Percentiles rank a stretch among this genome's conserved stretches.
phyloP scores from a whole-genome alignment of 176 grass and related monocot species.

The Typha latifolia region DNA sequence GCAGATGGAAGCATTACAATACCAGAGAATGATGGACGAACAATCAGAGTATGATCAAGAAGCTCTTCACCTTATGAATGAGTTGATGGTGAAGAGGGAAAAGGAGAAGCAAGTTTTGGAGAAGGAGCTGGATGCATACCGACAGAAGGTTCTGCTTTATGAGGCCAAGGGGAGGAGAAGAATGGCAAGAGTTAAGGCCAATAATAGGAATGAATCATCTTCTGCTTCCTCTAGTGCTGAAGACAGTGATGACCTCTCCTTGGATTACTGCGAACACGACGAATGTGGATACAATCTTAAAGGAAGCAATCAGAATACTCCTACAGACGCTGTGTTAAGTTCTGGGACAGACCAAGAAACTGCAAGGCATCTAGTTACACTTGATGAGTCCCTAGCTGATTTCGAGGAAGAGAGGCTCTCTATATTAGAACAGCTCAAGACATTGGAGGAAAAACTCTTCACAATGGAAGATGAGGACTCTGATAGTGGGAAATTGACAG shows the following conservation, averaged over 20 bases:
- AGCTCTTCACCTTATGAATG: constrained; percentile 82
- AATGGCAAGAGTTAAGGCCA: constrained; percentile 36
- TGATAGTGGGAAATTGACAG: constrained; percentile 27
- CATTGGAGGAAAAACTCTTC: constrained; percentile 75
- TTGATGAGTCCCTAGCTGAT: constrained; percentile 57
- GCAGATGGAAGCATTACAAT: constrained; percentile 99
- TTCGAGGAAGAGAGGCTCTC: constrained; percentile 92
- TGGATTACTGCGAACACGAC: constrained; percentile 50
- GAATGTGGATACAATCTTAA: constrained; percentile 52
- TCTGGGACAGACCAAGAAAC: constrained; percentile 29
- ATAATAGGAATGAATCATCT: constrained; percentile 50
- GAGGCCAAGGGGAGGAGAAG: constrained; percentile 54
- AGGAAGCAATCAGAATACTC: constrained; percentile 43
- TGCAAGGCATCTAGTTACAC: constrained; percentile 38
- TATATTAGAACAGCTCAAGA: constrained; percentile 79
- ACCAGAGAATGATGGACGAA: constrained; percentile 96
- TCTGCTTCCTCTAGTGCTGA: constrained; percentile 82
- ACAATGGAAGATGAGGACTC: constrained; percentile 62
- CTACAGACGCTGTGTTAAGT: constrained; percentile 47
- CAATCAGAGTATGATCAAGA: constrained; percentile 97
- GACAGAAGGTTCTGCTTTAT: constrained; percentile 56
- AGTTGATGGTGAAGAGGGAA: constrained; percentile 76
- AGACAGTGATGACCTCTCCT: constrained; percentile 57
- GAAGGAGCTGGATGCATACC: constrained; percentile 55
- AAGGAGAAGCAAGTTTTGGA: constrained; percentile 91